Base-by-base conservation (phyloP, 1,284 basidiomycete genomes). In the Ustilago xerochloae region DNA sequence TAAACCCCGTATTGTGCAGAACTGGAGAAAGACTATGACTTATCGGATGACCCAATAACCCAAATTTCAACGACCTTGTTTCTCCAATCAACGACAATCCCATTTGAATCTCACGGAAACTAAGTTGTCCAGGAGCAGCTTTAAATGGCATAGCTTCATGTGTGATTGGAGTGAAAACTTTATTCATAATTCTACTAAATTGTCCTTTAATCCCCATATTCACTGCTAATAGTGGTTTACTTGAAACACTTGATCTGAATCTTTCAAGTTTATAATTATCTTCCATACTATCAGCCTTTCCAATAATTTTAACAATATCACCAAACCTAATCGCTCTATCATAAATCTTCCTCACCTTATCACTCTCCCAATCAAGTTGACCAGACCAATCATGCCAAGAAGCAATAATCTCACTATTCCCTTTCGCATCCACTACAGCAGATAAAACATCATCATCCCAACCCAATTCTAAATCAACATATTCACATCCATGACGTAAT, bases 361-460 rank as follows among this genome's bases (percentile, higher is more conserved):
- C 84, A 12, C 90, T 88, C 71, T 90, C 88, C 96, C 96, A 99
- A 70, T 89, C 89, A 86, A 97, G 88, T 20, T 88, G 87, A 3
- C 96, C 95, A 38, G 89, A 90, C 90, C 92, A 94, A 82, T 99
- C 94, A 84, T 98, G 95, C 90, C 91, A 96, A 10, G 94, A 97
- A 0, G 93, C 92, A 63, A 99, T 91, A 79, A 98, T 90, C 78
- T 91, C 88, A 0, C 92, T 91, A 41, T 87, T 83, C 0, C 93
- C 91, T 84, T 94, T 94, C 55, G 86, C 86, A 2, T 87, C 82
- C 28, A 87, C 85, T 51, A 98, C 86, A 2, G 88, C 87, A 20
- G 88, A 87, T 55, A 94, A 89, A 46, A 87, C 82, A 52, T 88
- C 87, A 63, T 90, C 88, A 0, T 91, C 88, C 86, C 91, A 91